These are phyloP conservation scores for Cercophora newfieldiana DNA, from an alignment of 495 filamentous ascomycete genomes.

Conservation along the genomic window DNA sequence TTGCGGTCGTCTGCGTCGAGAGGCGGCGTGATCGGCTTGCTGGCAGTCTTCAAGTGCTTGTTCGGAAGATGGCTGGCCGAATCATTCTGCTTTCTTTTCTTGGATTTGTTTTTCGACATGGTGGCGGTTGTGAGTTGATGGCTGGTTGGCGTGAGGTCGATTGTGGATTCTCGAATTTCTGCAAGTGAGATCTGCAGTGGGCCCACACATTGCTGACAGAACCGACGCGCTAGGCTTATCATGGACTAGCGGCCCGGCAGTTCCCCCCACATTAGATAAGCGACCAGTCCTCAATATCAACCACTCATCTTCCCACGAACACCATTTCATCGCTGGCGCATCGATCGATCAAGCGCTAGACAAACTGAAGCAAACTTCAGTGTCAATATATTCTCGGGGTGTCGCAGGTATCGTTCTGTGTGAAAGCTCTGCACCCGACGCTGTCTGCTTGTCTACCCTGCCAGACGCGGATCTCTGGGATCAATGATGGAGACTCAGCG, in stretches of 20 bases:
- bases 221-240: not conserved
- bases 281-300: not conserved
- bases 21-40: slow-evolving; percentile 31
- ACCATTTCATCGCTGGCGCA: no score
- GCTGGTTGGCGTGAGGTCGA: not conserved
- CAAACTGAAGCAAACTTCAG: no score
- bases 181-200: not conserved
- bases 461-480: no score
- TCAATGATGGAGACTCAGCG: no score
- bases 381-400: no score
- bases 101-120: slow-evolving; percentile 33
- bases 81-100: slow-evolving; percentile 26
- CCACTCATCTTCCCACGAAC: not conserved
- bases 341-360: no score
- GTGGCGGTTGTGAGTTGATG: not conserved
- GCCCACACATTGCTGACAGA: not conserved
- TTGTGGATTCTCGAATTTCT: not conserved
- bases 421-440: no score
- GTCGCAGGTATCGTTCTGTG: no score
- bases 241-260: not conserved
- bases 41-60: slow-evolving; percentile 30
- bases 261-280: not conserved
- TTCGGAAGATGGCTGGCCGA: slow-evolving; percentile 23
- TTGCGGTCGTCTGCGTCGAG: slow-evolving; percentile 26
- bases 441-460: no score